Evolutionary conservation across 148 eudicot genomes (phyloP).

Genomic region (Salicornia ramosissima): DNA sequence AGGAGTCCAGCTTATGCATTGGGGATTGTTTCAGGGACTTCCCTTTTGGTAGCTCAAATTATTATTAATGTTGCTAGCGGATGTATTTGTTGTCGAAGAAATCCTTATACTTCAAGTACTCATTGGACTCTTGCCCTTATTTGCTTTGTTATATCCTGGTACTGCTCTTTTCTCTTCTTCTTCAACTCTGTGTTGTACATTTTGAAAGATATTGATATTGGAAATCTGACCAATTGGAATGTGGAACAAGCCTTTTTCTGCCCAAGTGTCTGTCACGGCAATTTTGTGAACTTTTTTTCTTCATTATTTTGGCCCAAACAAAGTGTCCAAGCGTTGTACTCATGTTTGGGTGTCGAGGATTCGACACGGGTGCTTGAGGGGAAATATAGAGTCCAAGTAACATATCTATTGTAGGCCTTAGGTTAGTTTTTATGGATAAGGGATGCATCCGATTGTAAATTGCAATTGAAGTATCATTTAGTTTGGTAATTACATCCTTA

Average conservation of each 20-base stretch:
- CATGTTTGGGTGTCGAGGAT: too few relatives aligned
- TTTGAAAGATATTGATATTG: not conserved
- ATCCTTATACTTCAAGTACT: slow-evolving; percentile 41
- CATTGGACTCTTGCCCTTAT: slow-evolving; percentile 56
- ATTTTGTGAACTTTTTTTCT: too few relatives aligned
- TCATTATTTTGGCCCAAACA: too few relatives aligned
- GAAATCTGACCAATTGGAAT: not conserved
- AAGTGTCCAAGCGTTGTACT: too few relatives aligned
- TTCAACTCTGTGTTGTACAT: too few relatives aligned
- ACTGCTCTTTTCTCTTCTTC: slow-evolving; percentile 19
- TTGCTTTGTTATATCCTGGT: slow-evolving; percentile 87
- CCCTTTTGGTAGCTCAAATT: slow-evolving; percentile 69
- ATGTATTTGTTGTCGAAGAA: slow-evolving; percentile 66
- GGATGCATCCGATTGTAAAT: not conserved
- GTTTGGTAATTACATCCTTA: not conserved
- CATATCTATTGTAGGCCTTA: too few relatives aligned
- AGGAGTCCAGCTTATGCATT: slow-evolving; percentile 75
- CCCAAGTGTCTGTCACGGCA: not conserved
- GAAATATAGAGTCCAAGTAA: too few relatives aligned
- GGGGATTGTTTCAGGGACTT: slow-evolving; percentile 59
- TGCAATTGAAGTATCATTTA: not conserved
- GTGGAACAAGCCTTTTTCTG: not conserved
- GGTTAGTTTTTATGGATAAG: too few relatives aligned
- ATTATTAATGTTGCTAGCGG: slow-evolving; percentile 56
- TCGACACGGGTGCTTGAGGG: too few relatives aligned